A percentile compares a stretch with the other conserved stretches of the same genome.
Evolutionary conservation across 805 yeast species (phyloP).

Genomic region (Saccharomyces paradoxus): DNA sequence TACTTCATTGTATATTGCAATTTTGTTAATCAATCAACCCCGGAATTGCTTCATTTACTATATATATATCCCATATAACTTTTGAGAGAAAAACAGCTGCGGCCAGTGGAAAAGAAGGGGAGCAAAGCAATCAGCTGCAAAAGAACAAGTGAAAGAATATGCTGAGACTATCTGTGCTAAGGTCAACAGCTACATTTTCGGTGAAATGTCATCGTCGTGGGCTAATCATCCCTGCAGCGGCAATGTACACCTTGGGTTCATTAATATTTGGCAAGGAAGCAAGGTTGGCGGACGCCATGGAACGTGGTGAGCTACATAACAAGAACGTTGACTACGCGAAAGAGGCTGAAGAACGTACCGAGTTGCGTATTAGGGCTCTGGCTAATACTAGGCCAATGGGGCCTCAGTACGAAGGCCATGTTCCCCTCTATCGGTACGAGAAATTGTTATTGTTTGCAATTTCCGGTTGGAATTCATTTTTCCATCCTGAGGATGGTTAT

Average conservation of each 20-base stretch:
- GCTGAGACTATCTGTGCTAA: neutral
- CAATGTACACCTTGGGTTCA: conserved; percentile 14
- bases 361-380: conserved; percentile 17
- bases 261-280: conserved; percentile 37
- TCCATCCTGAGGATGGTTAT: conserved; percentile 68
- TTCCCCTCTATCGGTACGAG: conserved; percentile 62
- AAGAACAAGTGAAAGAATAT: neutral
- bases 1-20: neutral
- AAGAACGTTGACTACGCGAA: conserved; percentile 30
- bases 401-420: conserved; percentile 63
- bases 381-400: conserved; percentile 23
- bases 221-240: conserved; percentile 8
- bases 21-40: neutral
- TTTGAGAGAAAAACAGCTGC: neutral
- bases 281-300: conserved; percentile 53
- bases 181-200: conserved; percentile 1
- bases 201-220: conserved; percentile 8
- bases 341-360: conserved; percentile 30
- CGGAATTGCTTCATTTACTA: neutral
- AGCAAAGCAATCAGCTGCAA: neutral
- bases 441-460: conserved; percentile 55
- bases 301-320: conserved; percentile 24
- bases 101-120: neutral
- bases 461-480: conserved; percentile 69
- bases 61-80: neutral